These are phyloP conservation scores for Syncephalastrum sp. DNA, from an alignment of 371 early-diverging fungal species.

Conservation along the genomic window DNA sequence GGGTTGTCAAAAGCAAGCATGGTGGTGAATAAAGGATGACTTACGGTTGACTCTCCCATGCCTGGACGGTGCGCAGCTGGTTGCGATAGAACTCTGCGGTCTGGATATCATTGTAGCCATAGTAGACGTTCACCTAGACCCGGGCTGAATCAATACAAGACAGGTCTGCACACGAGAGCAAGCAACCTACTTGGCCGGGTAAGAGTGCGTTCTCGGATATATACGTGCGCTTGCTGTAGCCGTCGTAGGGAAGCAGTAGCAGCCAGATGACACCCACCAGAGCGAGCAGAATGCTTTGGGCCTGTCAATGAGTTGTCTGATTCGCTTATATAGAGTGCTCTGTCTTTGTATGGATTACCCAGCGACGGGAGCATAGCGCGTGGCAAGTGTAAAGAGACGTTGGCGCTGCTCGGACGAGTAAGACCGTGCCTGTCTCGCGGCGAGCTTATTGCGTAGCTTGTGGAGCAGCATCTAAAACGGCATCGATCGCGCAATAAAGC, in stretches of 20 bases:
- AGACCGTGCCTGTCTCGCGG: too few relatives aligned
- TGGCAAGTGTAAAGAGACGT: not conserved
- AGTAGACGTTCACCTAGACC: constrained; percentile 52
- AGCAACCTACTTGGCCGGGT: constrained; percentile 61
- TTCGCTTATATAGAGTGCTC: too few relatives aligned
- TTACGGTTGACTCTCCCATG: constrained; percentile 29
- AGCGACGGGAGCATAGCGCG: too few relatives aligned
- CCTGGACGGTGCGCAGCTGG: constrained; percentile 20
- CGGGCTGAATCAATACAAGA: not conserved
- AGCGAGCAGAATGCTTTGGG: constrained; percentile 42
- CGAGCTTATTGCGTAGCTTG: too few relatives aligned
- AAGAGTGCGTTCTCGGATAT: constrained; percentile 84
- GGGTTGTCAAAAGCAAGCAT: not conserved
- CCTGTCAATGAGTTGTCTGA: not conserved
- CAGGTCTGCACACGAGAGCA: too few relatives aligned
- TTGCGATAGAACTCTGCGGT: constrained; percentile 53
- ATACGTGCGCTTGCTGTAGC: constrained; percentile 59
- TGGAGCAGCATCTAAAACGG: too few relatives aligned
- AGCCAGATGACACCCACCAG: constrained; percentile 53
- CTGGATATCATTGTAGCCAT: constrained; percentile 48
- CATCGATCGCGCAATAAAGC: too few relatives aligned
- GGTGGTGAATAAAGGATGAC: not conserved
- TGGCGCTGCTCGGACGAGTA: not conserved
- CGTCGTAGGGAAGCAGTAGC: constrained; percentile 49
- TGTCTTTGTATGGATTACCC: too few relatives aligned